Evolutionary conservation across 164 flowering plant species (phyloP), one percentile per base, ranked within the genome.

Genomic region (Vitis amurensis): DNA sequence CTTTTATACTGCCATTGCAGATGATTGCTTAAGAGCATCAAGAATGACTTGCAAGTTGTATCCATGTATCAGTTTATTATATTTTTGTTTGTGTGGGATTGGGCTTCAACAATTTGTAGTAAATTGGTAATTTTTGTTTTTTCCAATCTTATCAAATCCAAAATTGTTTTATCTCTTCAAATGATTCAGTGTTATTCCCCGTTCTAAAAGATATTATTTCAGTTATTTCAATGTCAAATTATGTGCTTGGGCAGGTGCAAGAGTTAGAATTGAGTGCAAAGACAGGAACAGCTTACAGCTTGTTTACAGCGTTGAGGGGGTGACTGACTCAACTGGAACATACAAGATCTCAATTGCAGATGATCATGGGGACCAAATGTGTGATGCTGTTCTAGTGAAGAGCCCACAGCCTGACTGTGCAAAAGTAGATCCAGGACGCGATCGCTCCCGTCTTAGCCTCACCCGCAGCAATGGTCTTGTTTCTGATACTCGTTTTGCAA

Each of bases 381-480:
- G 85, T 47, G 79, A 79, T 31, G 79, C 67, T 7, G 59, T 72
- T 8, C 67, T 82, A 3, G 76, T 71, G 3, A 52, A 60, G 44
- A 79, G 82, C 68, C 64, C 79, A 8, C 61, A 67, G 29, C 3
- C 59, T 2, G 51, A 61, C 44, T 82, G 85, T 51, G 47, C 50
- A 30, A 19, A 23, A 3, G 61, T 70, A 1, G 74, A 73, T 27
- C 51, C 52, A 0, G 81, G 78, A 27, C 81, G 83, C 8, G 69
- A 72, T 50, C 56, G 71, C 0, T 70, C 80, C 50, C 74, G 76
- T 13, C 80, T 78, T 27, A 69, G 71, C 59, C 76, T 82, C 69
- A 80, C 79, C 63, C 23, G 73, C 31, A 19, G 52, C 79, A 82
- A 82, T 50, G 82, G 85, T 50, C 64, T 79, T 44, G 57, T 11